Base-by-base conservation (phyloP, 331 rosid species). In the Malus hybrid region DNA sequence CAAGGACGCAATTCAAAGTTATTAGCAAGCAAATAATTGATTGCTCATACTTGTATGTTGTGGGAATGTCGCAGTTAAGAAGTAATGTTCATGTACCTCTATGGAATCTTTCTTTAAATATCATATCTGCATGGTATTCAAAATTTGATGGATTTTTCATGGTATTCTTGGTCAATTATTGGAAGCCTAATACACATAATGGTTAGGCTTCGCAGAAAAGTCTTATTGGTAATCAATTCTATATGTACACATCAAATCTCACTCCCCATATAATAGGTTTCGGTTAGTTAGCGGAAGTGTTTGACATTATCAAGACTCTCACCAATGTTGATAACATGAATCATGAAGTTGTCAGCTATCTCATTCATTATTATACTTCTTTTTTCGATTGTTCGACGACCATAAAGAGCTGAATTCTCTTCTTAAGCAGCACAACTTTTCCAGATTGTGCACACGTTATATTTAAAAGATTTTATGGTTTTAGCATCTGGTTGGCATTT, bases 21-120 rank as follows among this genome's bases (percentile, higher is more conserved):
- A 85, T 85, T 28, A 60, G 79, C 83, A 77, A 74, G 82, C 97
- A 63, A 82, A 56, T 39, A 94, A 92, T 78, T 90, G 97, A 75
- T 87, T 95, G 83, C 88, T 95, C 61, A 92, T 95, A 82, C 77
- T 95, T 91, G 96, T 95, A 87, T 53, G 91, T 68, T 57, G 30
- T 14, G 65, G 71, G 63, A 72, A 68, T 53, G 34, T 16, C 22
- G 29, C 60, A 48, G 36, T 24, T 11, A 55, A 76, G 32, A 34
- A 53, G 34, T 52, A 24, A 19, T n/a, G 52, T 74, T 52, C 28
- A 7, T 63, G 28, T 56, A 71, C 63, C 50, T 56, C n/a, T 12
- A 18, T 32, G 7, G 2, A 52, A 33, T 33, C 8, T 19, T 56
- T 8, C 6, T 1, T 7, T 44, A 34, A 34, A 34, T 44, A 28